phyloP scores from a whole-genome alignment of 306 rosid genomes.

The Astragalus membranaceus region DNA sequence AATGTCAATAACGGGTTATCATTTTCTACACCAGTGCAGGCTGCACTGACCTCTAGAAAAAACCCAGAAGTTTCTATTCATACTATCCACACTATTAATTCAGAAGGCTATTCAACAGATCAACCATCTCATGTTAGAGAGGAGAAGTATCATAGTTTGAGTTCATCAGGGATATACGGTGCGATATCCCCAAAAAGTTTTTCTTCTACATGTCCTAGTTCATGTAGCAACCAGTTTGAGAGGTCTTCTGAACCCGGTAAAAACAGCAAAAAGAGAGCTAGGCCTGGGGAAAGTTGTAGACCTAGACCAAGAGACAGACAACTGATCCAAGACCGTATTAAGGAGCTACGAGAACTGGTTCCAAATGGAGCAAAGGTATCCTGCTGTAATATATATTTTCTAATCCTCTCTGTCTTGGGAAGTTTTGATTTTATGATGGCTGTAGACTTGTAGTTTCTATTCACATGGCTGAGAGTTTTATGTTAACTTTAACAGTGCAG shows the following conservation, averaged over 20 bases:
- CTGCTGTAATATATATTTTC: background rate
- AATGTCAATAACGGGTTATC: constrained; percentile 48
- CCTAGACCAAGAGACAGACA: constrained; percentile 99
- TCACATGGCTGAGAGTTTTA: constrained; percentile 27
- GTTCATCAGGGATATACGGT: constrained; percentile 63
- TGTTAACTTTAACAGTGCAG: constrained; percentile 64
- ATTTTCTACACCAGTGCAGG: constrained; percentile 50
- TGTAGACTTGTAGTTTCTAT: background rate
- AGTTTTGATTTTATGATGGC: constrained; percentile 15
- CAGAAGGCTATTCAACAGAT: constrained; percentile 60
- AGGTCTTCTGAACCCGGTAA: constrained; percentile 68
- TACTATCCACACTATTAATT: constrained; percentile 32
- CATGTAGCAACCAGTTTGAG: constrained; percentile 68
- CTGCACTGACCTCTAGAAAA: constrained; percentile 48
- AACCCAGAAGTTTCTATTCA: constrained; percentile 57
- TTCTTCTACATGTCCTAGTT: constrained; percentile 69
- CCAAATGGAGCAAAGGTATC: constrained; percentile 92
- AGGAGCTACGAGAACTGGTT: constrained; percentile 88
- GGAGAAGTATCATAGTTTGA: constrained; percentile 51
- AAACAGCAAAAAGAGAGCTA: constrained; percentile 75
- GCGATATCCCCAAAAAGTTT: constrained; percentile 61
- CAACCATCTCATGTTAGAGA: constrained; percentile 49
- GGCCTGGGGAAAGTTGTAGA: constrained; percentile 84
- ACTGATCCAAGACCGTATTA: constrained; percentile 93
- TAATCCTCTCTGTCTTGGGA: background rate